Conservation (phyloP, 441 rosid genomes). For the Pelargonium australe region DNA sequence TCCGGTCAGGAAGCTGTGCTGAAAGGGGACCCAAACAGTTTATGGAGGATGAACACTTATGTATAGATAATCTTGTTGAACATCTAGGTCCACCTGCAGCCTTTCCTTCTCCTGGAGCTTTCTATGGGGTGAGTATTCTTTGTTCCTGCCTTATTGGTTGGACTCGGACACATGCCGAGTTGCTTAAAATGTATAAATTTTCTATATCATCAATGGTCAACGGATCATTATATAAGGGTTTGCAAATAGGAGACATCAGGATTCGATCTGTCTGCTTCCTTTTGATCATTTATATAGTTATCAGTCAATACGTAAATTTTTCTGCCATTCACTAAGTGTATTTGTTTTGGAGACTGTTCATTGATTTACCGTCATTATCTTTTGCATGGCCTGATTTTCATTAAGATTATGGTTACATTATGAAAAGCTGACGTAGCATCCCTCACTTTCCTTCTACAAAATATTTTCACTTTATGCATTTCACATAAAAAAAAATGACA, state of each 20-base stretch:
- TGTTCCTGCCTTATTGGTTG: not conserved
- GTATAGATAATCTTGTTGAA: slow-evolving; percentile 41
- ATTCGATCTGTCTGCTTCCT: not conserved
- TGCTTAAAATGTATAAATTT: not conserved
- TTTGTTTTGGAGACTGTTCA: not conserved
- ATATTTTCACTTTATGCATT: not conserved
- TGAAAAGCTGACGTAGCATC: not conserved
- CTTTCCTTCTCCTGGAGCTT: slow-evolving; percentile 48
- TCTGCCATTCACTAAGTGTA: not conserved
- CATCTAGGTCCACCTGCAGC: slow-evolving; percentile 32
- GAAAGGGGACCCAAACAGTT: slow-evolving; percentile 34
- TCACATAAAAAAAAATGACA: not conserved
- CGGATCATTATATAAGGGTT: not conserved
- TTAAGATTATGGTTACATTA: not conserved
- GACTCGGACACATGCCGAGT: not conserved
- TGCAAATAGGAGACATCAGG: not conserved
- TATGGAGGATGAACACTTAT: slow-evolving; percentile 46
- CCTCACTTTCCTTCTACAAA: not conserved
- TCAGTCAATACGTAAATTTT: not conserved
- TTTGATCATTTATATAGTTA: not conserved
- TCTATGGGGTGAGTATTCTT: slow-evolving; percentile 40
- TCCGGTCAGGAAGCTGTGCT: slow-evolving; percentile 49
- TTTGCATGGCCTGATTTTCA: not conserved
- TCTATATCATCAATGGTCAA: not conserved
- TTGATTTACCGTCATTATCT: not conserved